Evolutionary conservation across 495 filamentous ascomycete species (phyloP).

Genomic region (Mytilinidion resinicola): DNA sequence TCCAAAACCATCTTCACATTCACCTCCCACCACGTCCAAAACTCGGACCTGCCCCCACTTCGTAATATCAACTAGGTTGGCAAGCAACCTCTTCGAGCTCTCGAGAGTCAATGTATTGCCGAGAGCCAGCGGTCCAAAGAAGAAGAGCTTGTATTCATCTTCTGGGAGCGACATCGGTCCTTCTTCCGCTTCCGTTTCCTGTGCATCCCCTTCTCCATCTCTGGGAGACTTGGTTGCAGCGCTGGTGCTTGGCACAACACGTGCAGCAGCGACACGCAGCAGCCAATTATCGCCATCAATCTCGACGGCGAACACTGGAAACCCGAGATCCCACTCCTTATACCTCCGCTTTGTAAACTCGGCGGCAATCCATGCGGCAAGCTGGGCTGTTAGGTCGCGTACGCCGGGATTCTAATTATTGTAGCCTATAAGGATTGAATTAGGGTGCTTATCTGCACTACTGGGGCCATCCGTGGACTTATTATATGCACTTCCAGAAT

Average conservation of each 20-base stretch:
- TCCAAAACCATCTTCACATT: no score
- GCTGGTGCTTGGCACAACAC: not conserved
- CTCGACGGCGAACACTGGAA: constrained; percentile 10
- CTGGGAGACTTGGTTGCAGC: not conserved
- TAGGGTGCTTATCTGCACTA: no score
- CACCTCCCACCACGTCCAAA: not conserved
- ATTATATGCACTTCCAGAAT: no score
- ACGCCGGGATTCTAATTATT: no score
- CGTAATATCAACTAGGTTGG: not conserved
- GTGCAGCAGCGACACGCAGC: constrained; percentile 3
- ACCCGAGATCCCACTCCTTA: constrained; percentile 4
- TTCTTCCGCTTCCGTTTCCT: no score
- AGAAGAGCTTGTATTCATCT: not conserved
- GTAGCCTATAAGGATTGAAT: no score
- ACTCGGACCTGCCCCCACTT: not conserved
- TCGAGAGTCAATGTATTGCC: no score
- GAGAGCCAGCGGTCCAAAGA: no score
- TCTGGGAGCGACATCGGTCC: not conserved
- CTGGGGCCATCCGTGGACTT: no score
- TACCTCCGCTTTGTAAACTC: constrained; percentile 9
- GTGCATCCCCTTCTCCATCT: not conserved
- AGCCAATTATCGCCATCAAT: constrained; percentile 9
- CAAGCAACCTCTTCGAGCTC: not conserved
- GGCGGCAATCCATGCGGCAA: constrained; percentile 10
- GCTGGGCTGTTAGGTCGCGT: not conserved